Evolutionary conservation across 495 filamentous ascomycete species (phyloP).

Genomic region (Evernia prunastri): DNA sequence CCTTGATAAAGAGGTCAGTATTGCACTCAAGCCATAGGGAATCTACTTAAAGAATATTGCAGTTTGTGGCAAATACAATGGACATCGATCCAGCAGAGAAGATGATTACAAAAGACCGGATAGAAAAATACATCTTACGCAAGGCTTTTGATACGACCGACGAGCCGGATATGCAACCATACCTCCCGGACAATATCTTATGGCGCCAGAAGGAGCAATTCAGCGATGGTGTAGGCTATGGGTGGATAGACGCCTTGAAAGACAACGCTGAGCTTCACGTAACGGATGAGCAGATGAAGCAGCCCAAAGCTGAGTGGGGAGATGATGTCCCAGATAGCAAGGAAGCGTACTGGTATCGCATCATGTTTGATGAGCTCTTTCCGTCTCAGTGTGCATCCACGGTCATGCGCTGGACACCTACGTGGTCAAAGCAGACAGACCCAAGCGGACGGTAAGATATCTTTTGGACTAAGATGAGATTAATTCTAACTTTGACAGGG

Average conservation of each 20-base stretch:
- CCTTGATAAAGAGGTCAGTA: slow-evolving; percentile 74
- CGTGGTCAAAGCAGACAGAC: slow-evolving; percentile 92
- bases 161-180: slow-evolving; percentile 68
- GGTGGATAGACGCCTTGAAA: slow-evolving; percentile 97
- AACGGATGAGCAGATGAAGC: slow-evolving; percentile 93
- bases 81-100: slow-evolving; percentile 89
- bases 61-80: slow-evolving; percentile 89
- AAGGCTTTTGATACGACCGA: slow-evolving; percentile 94
- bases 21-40: neutral
- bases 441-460: slow-evolving; percentile 77
- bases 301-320: slow-evolving; percentile 94
- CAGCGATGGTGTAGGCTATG: slow-evolving; percentile 95
- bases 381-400: slow-evolving; percentile 83
- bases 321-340: slow-evolving; percentile 87
- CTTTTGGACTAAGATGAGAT: neutral
- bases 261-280: slow-evolving; percentile 83
- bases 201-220: slow-evolving; percentile 99
- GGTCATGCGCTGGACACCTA: slow-evolving; percentile 96
- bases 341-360: slow-evolving; percentile 98
- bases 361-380: slow-evolving; percentile 98
- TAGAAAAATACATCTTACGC: slow-evolving; percentile 96
- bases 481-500: slow-evolving; percentile 41
- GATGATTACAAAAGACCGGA: slow-evolving; percentile 82
- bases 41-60: slow-evolving; percentile 19
- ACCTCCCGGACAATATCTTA: slow-evolving; percentile 89